Evolutionary conservation across 306 rosid genomes (phyloP), one percentile per base, ranked within the genome.

Genomic region (Cucumis hystrix): DNA sequence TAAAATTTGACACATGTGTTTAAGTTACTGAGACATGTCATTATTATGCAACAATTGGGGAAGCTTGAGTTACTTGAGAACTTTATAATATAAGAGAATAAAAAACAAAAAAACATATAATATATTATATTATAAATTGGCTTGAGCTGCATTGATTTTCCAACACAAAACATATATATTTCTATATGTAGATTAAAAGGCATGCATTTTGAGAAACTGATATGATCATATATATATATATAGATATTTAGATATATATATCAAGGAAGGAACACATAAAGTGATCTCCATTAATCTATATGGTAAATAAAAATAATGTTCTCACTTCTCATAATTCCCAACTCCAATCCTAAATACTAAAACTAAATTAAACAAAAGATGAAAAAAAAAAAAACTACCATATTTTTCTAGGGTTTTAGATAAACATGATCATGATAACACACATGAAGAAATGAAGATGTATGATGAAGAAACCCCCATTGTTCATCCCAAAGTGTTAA

Each of bases 401-500:
- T 49, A 71, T 72, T 28, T 21, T 49, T 72, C 18, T 72, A 72
- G 77, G 77, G 77, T 72, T 72, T 72, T 9, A 43, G 39, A 6
- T 72, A 13, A 49, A 33, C 21, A 21, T 15, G 43, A 56, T 33
- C 37, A 33, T 71, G 77, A 73, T 55, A 8, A 55, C 59, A 51
- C 11, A 71, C 18, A 70, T 20, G 13, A 70, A 47, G 58, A 43
- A 51, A 41, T 17, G 21, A 69, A 49, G 15, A 23, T 63, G 41
- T 25, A 21, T 54, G 9, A 3, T 33, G 37, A 33, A 3, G 37
- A 4, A 33, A 43, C 12, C 10, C n/a, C 47, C 55, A 10, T 74
- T 11, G 45, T 37, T 16, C 64, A 55, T 30, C 47, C 64, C 25
- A 33, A 18, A 41, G 55, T 20, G 49, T 39, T 56, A 56, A 55